A percentile compares a stretch with the other conserved stretches of the same genome.
phyloP scores from a whole-genome alignment of 768 basidiomycete species.

The Mrakia frigida region DNA sequence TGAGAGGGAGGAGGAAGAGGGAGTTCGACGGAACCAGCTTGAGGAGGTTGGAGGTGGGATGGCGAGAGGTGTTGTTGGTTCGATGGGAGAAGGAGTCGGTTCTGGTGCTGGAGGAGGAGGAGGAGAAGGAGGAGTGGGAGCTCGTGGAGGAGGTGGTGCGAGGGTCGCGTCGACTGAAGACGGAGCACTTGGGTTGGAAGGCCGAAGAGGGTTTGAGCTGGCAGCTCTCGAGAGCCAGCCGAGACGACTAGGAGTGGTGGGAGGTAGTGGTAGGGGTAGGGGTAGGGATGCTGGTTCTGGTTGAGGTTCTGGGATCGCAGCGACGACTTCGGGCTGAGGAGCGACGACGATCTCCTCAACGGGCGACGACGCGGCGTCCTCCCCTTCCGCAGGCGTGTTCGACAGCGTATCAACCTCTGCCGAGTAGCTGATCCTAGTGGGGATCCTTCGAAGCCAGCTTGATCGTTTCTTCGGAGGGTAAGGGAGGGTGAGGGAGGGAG shows the following conservation, averaged over 20 bases:
- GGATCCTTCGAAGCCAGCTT: not conserved
- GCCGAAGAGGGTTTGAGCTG: not conserved
- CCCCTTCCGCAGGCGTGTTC: not conserved
- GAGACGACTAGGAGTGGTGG: not conserved
- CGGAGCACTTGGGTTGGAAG: not conserved
- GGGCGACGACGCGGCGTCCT: not conserved
- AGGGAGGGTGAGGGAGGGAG: not conserved
- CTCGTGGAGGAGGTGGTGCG: not conserved
- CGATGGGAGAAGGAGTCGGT: not conserved
- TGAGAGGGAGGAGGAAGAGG: not conserved
- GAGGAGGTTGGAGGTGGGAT: not conserved
- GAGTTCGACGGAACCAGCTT: conserved; percentile 6
- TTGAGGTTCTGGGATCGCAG: not conserved
- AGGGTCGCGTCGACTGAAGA: not conserved
- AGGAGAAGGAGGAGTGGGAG: not conserved
- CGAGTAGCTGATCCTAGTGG: not conserved
- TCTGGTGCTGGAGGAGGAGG: not conserved
- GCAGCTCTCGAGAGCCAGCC: not conserved
- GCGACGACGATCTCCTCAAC: not conserved
- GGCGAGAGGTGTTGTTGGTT: not conserved
- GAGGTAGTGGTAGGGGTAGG: not conserved
- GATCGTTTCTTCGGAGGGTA: not conserved
- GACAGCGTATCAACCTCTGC: not conserved
- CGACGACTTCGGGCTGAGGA: not conserved
- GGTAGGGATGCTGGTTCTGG: not conserved